Evolutionary conservation across 1,139 yeast genomes (phyloP).

Genomic region (Hyphopichia khmerensis): DNA sequence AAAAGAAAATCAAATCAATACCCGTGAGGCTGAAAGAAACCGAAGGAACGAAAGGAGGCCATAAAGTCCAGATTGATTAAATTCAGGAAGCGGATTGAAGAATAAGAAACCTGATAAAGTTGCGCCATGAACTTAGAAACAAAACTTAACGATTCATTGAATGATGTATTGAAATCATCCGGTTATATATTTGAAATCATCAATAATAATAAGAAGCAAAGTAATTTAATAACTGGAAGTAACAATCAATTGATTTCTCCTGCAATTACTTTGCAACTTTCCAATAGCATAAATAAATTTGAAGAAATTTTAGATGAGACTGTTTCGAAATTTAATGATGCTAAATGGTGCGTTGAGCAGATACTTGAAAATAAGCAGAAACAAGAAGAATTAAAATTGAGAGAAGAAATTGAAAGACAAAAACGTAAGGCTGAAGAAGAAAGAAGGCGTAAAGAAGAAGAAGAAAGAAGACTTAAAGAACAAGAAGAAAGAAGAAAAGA

Average conservation of each 20-base stretch:
- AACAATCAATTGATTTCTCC: slow-evolving; percentile 45
- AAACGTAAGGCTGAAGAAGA: slow-evolving; percentile 22
- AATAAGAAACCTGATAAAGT: neutral
- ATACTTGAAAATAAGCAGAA: slow-evolving; percentile 44
- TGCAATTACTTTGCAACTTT: slow-evolving; percentile 39
- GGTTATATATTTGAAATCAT: slow-evolving; percentile 48
- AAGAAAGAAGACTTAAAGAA: slow-evolving; percentile 9
- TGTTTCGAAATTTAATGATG: slow-evolving; percentile 42
- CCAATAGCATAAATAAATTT: slow-evolving; percentile 35
- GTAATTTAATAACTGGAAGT: slow-evolving; percentile 43
- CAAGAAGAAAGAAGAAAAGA: slow-evolving; percentile 13
- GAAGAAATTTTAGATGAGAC: slow-evolving; percentile 48
- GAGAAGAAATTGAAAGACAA: slow-evolving; percentile 39
- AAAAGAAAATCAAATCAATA: no score
- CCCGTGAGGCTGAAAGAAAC: no score
- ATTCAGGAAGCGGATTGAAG: neutral
- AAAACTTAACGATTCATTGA: slow-evolving; percentile 39
- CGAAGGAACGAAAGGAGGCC: neutral
- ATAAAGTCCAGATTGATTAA: neutral
- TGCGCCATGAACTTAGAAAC: slow-evolving; percentile 41
- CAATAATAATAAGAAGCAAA: slow-evolving; percentile 42
- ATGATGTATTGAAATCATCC: slow-evolving; percentile 42
- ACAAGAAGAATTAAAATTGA: slow-evolving; percentile 41
- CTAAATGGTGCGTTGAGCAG: slow-evolving; percentile 47
- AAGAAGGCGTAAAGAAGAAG: slow-evolving; percentile 15